Evolutionary conservation across 1,139 yeast genomes (phyloP), one percentile per base, ranked within the genome.

Genomic region (Geotrichum cucujoidarum): DNA sequence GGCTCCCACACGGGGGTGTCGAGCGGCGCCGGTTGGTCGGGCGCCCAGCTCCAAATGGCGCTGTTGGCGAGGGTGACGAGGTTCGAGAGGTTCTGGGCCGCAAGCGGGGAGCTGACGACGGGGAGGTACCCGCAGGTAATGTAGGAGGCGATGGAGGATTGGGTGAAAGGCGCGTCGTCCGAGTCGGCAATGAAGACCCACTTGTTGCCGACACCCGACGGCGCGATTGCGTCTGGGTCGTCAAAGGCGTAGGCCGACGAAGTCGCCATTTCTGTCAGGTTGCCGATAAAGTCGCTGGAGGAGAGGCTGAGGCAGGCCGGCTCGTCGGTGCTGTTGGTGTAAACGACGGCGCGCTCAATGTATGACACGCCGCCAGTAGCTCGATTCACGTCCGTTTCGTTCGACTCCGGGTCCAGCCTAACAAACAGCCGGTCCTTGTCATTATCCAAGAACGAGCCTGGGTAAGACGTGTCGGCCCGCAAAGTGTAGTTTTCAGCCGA

Each of bases 31-130:
- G 90, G 92, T 57, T 82, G 78, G 5, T 72, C 70, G 1, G 71
- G 66, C 1, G 73, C 75, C 95, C 95, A 86, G 4, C 87, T 74
- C 95, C 95, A 88, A 30, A 79, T 65, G 0, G 77, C 67, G 13
- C 62, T 49, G 24, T 67, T 63, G 14, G 75, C 54, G 20, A 68
- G 53, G 0, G 53, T 30, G 0, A 66, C 52, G 1, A 75, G 57
- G 24, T 50, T 35, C 2, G 51, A 40, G 4, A 36, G 13, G 3
- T 52, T 38, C 14, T 43, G 33, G 24, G 33, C 44, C 1, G 64
- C 52, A 7, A 62, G 57, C 1, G 55, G 50, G n/a, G 72, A 57
- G 0, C 68, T 49, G 6, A 86, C 62, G 1, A 86, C 70, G 0
- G 92, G 85, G 0, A 82, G 70, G 47, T 68, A 73, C 0, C 95